A percentile compares a stretch with the other conserved stretches of the same genome.
These are phyloP conservation scores for Trypanosoma theileri DNA, from an alignment of 208 protist species.

Conservation along the genomic window DNA sequence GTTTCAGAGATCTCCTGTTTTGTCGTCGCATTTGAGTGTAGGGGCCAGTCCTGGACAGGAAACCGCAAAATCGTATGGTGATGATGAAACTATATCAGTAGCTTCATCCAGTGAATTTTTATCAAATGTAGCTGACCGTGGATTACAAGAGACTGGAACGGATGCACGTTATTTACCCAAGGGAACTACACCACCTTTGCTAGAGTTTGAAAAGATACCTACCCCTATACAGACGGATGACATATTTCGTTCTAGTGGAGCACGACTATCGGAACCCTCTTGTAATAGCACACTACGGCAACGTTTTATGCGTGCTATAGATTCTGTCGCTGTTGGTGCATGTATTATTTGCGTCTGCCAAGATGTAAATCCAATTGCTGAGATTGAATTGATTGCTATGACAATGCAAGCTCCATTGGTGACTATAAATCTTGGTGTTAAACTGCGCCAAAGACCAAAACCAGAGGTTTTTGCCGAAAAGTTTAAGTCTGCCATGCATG, in stretches of 20 bases:
- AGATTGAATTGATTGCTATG: constrained; percentile 78
- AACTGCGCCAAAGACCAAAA: constrained; percentile 72
- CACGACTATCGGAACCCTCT: not conserved
- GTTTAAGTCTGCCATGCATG: constrained; percentile 66
- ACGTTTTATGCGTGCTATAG: constrained; percentile 45
- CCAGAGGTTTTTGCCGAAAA: constrained; percentile 47
- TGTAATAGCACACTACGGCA: constrained; percentile 24
- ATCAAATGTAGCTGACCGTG: not conserved
- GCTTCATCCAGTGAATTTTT: constrained; percentile 10
- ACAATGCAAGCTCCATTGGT: constrained; percentile 32
- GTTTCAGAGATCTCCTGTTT: not conserved
- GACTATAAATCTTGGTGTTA: constrained; percentile 65
- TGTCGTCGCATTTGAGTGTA: not conserved
- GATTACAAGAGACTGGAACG: not conserved
- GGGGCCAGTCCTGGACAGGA: not conserved
- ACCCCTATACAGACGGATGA: constrained; percentile 43
- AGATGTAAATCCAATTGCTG: constrained; percentile 79
- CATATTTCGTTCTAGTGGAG: not conserved
- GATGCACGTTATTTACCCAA: not conserved
- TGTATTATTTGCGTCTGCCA: constrained; percentile 77
- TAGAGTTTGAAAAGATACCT: constrained; percentile 81
- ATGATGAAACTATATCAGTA: not conserved
- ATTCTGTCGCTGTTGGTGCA: constrained; percentile 40
- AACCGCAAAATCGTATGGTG: not conserved
- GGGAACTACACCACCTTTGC: constrained; percentile 20